Percentiles rank a stretch among this genome's conserved stretches.
Evolutionary conservation across 2,329 filamentous ascomycete genomes (phyloP).

Genomic region (Xylaria sp.): DNA sequence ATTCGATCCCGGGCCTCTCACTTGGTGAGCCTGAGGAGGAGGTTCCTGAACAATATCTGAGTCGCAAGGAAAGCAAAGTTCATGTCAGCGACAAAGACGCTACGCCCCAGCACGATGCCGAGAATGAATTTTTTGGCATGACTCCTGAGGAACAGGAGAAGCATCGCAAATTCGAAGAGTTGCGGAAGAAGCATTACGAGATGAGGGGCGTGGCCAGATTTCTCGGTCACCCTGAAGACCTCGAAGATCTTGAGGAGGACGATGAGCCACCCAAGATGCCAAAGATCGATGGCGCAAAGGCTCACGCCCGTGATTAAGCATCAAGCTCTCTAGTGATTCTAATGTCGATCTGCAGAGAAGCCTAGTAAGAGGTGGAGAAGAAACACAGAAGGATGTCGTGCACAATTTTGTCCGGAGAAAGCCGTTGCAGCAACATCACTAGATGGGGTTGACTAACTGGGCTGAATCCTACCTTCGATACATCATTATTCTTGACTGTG

Average conservation of each 20-base stretch:
- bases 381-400: background rate
- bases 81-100: slow-evolving; percentile 62
- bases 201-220: slow-evolving; percentile 92
- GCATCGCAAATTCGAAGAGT: slow-evolving; percentile 83
- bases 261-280: slow-evolving; percentile 37
- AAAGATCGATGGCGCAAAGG: slow-evolving; percentile 26
- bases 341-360: background rate
- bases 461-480: slow-evolving; percentile 8
- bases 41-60: slow-evolving; percentile 45
- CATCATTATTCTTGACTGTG: background rate
- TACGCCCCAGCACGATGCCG: slow-evolving; percentile 55
- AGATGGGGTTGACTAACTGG: slow-evolving; percentile 21
- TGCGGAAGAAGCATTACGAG: slow-evolving; percentile 96
- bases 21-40: slow-evolving; percentile 86
- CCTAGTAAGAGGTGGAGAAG: background rate
- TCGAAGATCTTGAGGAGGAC: slow-evolving; percentile 55
- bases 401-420: background rate
- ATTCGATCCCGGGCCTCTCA: slow-evolving; percentile 76
- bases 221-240: slow-evolving; percentile 67
- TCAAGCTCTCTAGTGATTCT: background rate
- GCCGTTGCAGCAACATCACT: slow-evolving; percentile 6
- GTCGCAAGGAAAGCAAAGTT: slow-evolving; percentile 57
- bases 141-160: slow-evolving; percentile 77
- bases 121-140: slow-evolving; percentile 49
- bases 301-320: slow-evolving; percentile 26